Evolutionary conservation across 2,329 filamentous ascomycete genomes (phyloP).

Genomic region (Dryadomyces sulphureus): DNA sequence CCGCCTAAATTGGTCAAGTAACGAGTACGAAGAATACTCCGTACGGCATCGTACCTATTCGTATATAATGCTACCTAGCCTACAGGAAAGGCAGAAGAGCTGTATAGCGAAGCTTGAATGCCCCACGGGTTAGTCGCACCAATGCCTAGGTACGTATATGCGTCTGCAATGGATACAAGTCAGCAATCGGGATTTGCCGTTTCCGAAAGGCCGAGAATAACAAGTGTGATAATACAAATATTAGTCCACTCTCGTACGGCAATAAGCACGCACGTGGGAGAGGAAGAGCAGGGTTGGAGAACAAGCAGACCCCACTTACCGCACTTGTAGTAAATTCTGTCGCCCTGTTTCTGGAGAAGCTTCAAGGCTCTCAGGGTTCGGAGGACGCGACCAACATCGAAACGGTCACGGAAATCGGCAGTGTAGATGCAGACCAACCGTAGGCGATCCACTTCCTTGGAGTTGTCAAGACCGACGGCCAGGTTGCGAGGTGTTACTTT

Average conservation of each 20-base stretch:
- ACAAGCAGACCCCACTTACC: constrained; percentile 27
- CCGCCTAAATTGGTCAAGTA: not conserved
- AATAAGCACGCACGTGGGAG: not conserved
- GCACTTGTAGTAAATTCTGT: constrained; percentile 63
- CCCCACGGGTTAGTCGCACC: constrained; percentile 45
- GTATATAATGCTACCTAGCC: no score
- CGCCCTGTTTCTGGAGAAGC: constrained; percentile 32
- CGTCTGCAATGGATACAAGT: constrained; percentile 30
- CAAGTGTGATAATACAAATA: no score
- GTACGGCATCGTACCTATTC: no score
- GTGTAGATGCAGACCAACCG: constrained; percentile 69
- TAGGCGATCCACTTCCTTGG: constrained; percentile 24
- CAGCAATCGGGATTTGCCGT: not conserved
- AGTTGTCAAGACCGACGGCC: constrained; percentile 20
- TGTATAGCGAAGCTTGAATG: constrained; percentile 31
- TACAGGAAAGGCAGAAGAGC: constrained; percentile 6
- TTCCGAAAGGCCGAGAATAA: not conserved
- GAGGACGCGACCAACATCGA: constrained; percentile 56
- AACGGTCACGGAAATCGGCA: constrained; percentile 51
- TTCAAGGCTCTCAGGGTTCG: constrained; percentile 44
- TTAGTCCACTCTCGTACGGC: no score
- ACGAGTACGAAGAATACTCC: no score
- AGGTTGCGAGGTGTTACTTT: constrained; percentile 51
- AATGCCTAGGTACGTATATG: constrained; percentile 52
- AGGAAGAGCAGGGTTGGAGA: not conserved